Base-by-base conservation (phyloP, 2,329 filamentous ascomycete species). In the Diaporthe vexans region DNA sequence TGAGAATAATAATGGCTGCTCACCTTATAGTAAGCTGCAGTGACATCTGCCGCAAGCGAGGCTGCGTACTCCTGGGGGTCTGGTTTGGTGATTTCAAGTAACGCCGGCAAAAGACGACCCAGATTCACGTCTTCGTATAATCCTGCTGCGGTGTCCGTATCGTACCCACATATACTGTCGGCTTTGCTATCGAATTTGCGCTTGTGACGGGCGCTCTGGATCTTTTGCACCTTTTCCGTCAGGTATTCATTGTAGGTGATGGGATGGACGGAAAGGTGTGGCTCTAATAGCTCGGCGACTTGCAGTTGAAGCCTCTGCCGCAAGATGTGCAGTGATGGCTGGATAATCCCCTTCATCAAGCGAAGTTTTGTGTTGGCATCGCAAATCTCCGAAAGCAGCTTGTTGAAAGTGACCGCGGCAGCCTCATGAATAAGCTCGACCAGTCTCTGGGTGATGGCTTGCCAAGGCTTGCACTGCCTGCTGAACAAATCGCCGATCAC, bases 231-330 rank as follows among this genome's bases (percentile, higher is more conserved):
- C 1, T 54, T 73, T 5, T 74, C 54, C 1, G 78, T 78, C 4
- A 80, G 75, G 43, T 77, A 78, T 33, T 80, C 76, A 29, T 79
- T 80, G 70, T 80, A 80, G 3, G 78, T 80, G 73, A 80, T 80
- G 8, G 78, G 79, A 56, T 80, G 78, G 4, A 78, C 75, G 1
- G 77, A 77, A 2, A 78, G 35, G 52, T 80, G 79, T n/a, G 78
- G 77, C 48, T 77, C 71, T 48, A 80, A 43, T 8, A 80, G 70
- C 40, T 80, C 78, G 3, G 77, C 77, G 4, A 79, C 76, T 26
- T 80, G 15, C 61, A 46, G 51, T 79, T 78, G 10, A 4, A 80
- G 71, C 24, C 76, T 70, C 29, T 75, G 57, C 6, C 78, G 73
- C 21, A 80, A 77, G 11, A 35, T 56, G 52, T 80, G 72, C 54